phyloP scores from a whole-genome alignment of 305 asterid genomes.

The Ajuga reptans region DNA sequence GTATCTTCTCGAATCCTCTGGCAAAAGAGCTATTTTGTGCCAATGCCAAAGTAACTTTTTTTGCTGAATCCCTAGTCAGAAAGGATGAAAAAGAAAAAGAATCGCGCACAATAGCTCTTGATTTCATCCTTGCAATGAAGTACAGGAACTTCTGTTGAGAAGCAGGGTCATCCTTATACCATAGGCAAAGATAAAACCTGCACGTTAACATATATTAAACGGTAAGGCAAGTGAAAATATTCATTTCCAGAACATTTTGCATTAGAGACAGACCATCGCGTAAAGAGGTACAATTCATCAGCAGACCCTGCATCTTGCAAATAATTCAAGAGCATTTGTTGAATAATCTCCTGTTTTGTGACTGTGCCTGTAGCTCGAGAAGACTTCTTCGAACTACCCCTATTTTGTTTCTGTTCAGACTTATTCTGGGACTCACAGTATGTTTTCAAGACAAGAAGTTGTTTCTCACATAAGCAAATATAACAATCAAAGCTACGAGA shows the following conservation, averaged over 20 bases:
- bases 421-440: slow-evolving; percentile 47
- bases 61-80: slow-evolving; percentile 69
- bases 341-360: slow-evolving; percentile 70
- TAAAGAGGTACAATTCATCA: slow-evolving; percentile 61
- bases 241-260: slow-evolving; percentile 10
- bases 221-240: slow-evolving; percentile 19
- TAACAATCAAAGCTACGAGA: slow-evolving; percentile 53
- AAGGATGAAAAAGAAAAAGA: slow-evolving; percentile 45
- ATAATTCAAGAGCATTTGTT: slow-evolving; percentile 90
- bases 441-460: slow-evolving; percentile 62
- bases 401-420: slow-evolving; percentile 42
- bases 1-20: slow-evolving; percentile 96
- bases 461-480: slow-evolving; percentile 72
- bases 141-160: slow-evolving; percentile 52
- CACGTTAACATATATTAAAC: slow-evolving; percentile 27
- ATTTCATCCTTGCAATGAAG: slow-evolving; percentile 69
- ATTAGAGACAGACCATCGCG: slow-evolving; percentile 67
- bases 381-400: slow-evolving; percentile 36
- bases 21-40: slow-evolving; percentile 87
- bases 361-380: slow-evolving; percentile 37
- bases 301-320: slow-evolving; percentile 75
- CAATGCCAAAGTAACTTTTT: slow-evolving; percentile 71
- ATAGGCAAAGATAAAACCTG: slow-evolving; percentile 97
- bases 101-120: slow-evolving; percentile 66
- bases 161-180: slow-evolving; percentile 93